Base-by-base conservation (phyloP, 495 filamentous ascomycete genomes). In the Hyaloscypha finlandica region DNA sequence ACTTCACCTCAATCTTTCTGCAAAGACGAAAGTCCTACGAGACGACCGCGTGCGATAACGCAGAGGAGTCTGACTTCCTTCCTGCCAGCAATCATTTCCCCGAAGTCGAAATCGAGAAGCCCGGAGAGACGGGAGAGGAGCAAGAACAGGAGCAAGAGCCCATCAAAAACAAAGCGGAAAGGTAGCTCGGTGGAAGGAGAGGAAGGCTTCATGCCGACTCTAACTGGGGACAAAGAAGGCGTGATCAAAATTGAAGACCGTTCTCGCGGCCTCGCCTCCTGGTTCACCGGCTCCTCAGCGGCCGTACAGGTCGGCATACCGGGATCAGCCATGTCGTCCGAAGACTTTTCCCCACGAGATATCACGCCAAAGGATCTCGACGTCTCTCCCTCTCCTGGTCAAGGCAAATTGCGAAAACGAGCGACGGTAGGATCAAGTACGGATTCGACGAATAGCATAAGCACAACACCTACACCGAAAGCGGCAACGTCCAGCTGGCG, bases 251-350 rank as follows among this genome's bases (percentile, higher is more conserved):
- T 71, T 20, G 67, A 64, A 45, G 70, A 82, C 76, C 74, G 68
- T 59, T 80, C 45, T 77, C 80, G 69, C 75, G 79, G 68, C 73
- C 60, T 86, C 53, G 78, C 78, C 35, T 79, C 77, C 51, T 84
- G 83, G 82, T 86, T 86, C 63, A 77, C 81, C 58, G 83, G 84
- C 19, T 79, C 80, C 48, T 83, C 82, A 8, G 78, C 83, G 31
- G 77, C 80, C 22, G 78, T 83, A 39, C 78, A 77, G 22, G 68
- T 84, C 30, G 77, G 77, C 45, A 67, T 81, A 39, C 52, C 74
- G 3, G 22, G 70, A 33, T 67, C 76, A 20, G 78, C 81, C 67
- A 32, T 37, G 25, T 19, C 12, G 54, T 77, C 73, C 4, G 77
- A 80, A 48, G 42, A 48, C 8, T 6, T 4, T 12, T 37, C 35